Evolutionary conservation across 352 stramenopile genomes (phyloP), one percentile per base, ranked within the genome.

Genomic region (Pythium insidiosum): DNA sequence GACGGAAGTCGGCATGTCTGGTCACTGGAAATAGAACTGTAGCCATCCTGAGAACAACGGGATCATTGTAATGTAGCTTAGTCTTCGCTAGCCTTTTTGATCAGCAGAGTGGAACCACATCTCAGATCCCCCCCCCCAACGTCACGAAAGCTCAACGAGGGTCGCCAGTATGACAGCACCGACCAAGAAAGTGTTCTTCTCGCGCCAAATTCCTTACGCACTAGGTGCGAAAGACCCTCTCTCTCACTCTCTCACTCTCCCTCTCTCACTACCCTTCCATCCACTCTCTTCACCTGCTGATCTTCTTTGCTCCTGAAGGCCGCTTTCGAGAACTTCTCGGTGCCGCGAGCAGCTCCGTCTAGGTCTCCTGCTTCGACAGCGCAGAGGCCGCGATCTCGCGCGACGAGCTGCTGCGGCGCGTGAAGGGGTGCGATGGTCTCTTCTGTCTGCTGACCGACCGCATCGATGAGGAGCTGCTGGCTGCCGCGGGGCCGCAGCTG

Each of bases 141-240:
- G 23, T 11, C 75, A 57, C 28, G 44, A 54, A 47, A 68, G 85
- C 13, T 96, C 49, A 34, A 58, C 57, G 53, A 95, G 82, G 10
- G 68, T 62, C n/a, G 62, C 47, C 18, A 73, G 67, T n/a, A n/a
- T n/a, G n/a, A n/a, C 40, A 96, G 58, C 23, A 85, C 86, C 69
- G 50, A 56, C 73, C 16, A 33, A 42, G 40, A 71, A 75, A 48
- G 70, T 88, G 15, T 79, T 88, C 46, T 80, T 88, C 56, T 79
- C 75, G n/a, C 70, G 73, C 31, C 68, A 67, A 46, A 68, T 88
- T 33, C 72, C 75, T 5, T 85, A 84, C 49, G 72, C 73, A 13
- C 58, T 85, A 21, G 70, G 75, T 88, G 38, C 38, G 60, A 2
- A 4, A 19, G 15, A 19, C 19, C 19, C 20, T 12, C 36, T 12